These are phyloP conservation scores for Fraxinus paxiana DNA, from an alignment of 305 asterid genomes.

Conservation along the genomic window DNA sequence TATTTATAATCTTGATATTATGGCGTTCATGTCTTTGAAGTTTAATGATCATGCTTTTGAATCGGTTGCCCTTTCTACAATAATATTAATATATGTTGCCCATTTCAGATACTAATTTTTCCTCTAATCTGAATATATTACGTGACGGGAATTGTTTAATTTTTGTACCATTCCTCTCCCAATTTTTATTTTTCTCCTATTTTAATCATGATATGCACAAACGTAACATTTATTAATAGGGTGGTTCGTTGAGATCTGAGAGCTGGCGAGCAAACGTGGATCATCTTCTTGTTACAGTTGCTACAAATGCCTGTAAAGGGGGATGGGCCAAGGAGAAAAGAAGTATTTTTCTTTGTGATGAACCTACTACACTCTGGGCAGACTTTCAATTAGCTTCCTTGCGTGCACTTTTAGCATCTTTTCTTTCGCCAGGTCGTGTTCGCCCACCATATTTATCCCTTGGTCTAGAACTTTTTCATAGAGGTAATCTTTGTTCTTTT, in stretches of 20 bases:
- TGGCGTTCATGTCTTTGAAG: too few relatives aligned
- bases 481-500: slow-evolving; percentile 42
- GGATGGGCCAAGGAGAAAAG: slow-evolving; percentile 51
- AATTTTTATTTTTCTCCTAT: not conserved
- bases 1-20: not conserved
- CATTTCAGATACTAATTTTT: too few relatives aligned
- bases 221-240: slow-evolving; percentile 37
- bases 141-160: not conserved
- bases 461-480: slow-evolving; percentile 60
- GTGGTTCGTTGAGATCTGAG: slow-evolving; percentile 54
- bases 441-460: slow-evolving; percentile 65
- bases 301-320: slow-evolving; percentile 59
- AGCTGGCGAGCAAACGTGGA: slow-evolving; percentile 66
- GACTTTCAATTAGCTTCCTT: too few relatives aligned
- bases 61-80: too few relatives aligned
- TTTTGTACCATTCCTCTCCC: not conserved
- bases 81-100: not conserved
- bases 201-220: slow-evolving; percentile 4
- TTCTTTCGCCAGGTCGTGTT: slow-evolving; percentile 62
- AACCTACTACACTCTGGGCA: slow-evolving; percentile 1
- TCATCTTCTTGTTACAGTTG: slow-evolving; percentile 55
- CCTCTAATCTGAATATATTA: too few relatives aligned
- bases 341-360: slow-evolving; percentile 29
- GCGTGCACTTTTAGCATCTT: slow-evolving; percentile 46
- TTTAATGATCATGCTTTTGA: too few relatives aligned